Percentiles rank a stretch among this genome's conserved stretches.
These are phyloP conservation scores for Blastobotrys aristatus DNA, from an alignment of 1,139 yeast species.

Conservation along the genomic window DNA sequence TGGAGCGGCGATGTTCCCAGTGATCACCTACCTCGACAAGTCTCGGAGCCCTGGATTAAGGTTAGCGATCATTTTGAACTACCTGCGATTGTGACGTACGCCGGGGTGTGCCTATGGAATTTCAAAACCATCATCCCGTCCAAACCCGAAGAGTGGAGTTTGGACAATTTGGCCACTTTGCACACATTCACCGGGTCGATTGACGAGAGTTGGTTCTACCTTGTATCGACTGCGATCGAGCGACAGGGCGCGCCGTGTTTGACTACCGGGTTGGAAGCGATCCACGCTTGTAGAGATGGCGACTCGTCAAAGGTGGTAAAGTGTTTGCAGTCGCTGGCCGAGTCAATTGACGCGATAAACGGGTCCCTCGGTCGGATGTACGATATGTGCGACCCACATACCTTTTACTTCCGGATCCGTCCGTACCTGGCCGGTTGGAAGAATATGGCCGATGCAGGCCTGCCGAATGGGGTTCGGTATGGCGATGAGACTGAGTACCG, in stretches of 20 bases:
- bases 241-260: conserved; percentile 69
- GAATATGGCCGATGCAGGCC: conserved; percentile 83
- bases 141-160: conserved; percentile 39
- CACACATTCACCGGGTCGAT: conserved; percentile 85
- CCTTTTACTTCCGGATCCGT: conserved; percentile 77
- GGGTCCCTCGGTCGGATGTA: conserved; percentile 75
- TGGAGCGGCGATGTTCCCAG: conserved; percentile 67
- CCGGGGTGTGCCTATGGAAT: conserved; percentile 87
- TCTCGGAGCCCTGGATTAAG: conserved; percentile 65
- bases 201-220: conserved; percentile 92
- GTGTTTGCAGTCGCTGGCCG: conserved; percentile 62
- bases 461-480: conserved; percentile 71
- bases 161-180: conserved; percentile 71
- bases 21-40: conserved; percentile 59
- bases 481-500: conserved; percentile 60
- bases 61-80: conserved; percentile 58
- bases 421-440: conserved; percentile 95
- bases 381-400: conserved; percentile 93
- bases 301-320: conserved; percentile 40
- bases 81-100: conserved; percentile 86
- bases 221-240: conserved; percentile 84
- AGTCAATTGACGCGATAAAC: conserved; percentile 70
- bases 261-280: conserved; percentile 55
- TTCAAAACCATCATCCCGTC: conserved; percentile 58
- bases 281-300: conserved; percentile 47